phyloP scores from a whole-genome alignment of 768 basidiomycete species.

The Macrolepiota dolichaula region DNA sequence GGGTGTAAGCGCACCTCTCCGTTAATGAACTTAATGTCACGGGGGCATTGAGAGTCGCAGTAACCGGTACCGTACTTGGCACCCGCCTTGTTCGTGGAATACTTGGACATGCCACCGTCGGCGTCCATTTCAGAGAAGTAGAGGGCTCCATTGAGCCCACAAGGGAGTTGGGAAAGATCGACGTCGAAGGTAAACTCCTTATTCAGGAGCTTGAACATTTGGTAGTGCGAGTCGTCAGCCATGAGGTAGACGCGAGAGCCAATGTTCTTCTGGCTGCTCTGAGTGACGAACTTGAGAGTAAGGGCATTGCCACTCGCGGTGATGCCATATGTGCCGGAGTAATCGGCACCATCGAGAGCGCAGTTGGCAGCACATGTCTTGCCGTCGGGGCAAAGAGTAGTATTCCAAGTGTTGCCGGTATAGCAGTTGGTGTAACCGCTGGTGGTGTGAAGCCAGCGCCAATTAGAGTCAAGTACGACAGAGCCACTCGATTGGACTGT shows the following conservation, averaged over 20 bases:
- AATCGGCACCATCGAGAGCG: conserved; percentile 44
- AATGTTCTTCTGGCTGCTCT: conserved; percentile 31
- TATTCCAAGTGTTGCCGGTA: conserved; percentile 55
- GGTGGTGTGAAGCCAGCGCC: conserved; percentile 50
- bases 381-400: conserved; percentile 46
- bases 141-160: conserved; percentile 59
- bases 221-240: conserved; percentile 40
- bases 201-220: conserved; percentile 44
- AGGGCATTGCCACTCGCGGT: conserved; percentile 42
- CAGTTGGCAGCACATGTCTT: conserved; percentile 43
- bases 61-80: conserved; percentile 38
- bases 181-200: conserved; percentile 63
- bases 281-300: conserved; percentile 47
- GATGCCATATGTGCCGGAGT: conserved; percentile 51
- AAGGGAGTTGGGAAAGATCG: conserved; percentile 53
- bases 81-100: conserved; percentile 53
- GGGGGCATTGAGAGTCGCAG: conserved; percentile 49
- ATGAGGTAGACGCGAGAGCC: conserved; percentile 51
- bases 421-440: conserved; percentile 42
- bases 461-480: conserved; percentile 54
- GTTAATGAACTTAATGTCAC: conserved; percentile 58
- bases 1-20: conserved; percentile 36
- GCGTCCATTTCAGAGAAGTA: conserved; percentile 57
- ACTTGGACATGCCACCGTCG: conserved; percentile 48
- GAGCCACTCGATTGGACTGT: conserved; percentile 27